Percentiles rank a stretch among this genome's conserved stretches.
Evolutionary conservation across 805 yeast genomes (phyloP).

Genomic region (baker's yeast (Saccharomyces cerevisiae)): DNA sequence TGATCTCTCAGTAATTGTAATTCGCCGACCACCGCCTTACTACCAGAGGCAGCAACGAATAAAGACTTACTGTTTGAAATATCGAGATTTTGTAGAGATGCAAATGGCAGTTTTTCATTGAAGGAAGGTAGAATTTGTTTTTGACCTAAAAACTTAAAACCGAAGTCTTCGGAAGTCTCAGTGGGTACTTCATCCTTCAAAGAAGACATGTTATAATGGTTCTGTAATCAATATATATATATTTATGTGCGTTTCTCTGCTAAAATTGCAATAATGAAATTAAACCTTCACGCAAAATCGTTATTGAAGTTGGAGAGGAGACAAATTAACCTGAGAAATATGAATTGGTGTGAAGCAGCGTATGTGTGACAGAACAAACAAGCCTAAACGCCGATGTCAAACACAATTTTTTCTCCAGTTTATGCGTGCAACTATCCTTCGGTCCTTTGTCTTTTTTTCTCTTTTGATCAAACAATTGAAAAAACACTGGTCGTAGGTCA

Average conservation of each 20-base stretch:
- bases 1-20: constrained; percentile 29
- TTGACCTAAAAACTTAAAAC: constrained; percentile 35
- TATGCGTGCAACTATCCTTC: background rate
- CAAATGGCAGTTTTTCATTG: constrained; percentile 32
- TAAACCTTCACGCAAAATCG: background rate
- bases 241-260: background rate
- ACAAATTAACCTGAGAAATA: background rate
- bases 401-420: background rate
- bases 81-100: constrained; percentile 31
- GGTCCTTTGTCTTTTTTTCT: background rate
- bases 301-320: background rate
- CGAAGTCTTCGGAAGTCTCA: constrained; percentile 35
- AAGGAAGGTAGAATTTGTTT: constrained; percentile 31
- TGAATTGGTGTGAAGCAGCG: too few relatives aligned
- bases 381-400: background rate
- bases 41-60: constrained; percentile 35
- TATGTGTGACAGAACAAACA: background rate
- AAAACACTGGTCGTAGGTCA: background rate
- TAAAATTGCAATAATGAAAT: background rate
- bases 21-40: constrained; percentile 30
- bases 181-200: constrained; percentile 20
- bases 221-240: background rate
- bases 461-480: background rate
- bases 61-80: constrained; percentile 29
- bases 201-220: constrained; percentile 9